Evolutionary conservation across 805 yeast species (phyloP).

Genomic region (Metschnikowia kofuensis): DNA sequence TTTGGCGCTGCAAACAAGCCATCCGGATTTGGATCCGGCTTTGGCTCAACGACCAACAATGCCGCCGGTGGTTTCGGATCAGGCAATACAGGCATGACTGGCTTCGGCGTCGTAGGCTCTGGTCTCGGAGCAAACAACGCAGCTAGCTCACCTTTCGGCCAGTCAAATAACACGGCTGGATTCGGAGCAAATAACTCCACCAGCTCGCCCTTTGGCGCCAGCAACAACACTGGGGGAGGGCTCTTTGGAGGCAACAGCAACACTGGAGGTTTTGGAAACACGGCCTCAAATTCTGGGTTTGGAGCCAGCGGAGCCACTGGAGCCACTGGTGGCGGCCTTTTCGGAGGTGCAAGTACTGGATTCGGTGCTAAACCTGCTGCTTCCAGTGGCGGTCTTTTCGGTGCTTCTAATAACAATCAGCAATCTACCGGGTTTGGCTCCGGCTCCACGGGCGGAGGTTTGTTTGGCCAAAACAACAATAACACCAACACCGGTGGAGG

Average conservation of each 20-base stretch:
- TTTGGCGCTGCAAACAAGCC: slow-evolving; percentile 26
- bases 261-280: slow-evolving; percentile 13
- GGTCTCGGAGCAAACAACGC: slow-evolving; percentile 15
- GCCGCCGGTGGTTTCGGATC: slow-evolving; percentile 22
- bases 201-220: slow-evolving; percentile 15
- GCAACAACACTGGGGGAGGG: slow-evolving; percentile 12
- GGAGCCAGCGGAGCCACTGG: slow-evolving; percentile 12
- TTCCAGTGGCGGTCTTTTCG: slow-evolving; percentile 11
- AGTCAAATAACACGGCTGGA: slow-evolving; percentile 17
- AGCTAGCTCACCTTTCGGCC: slow-evolving; percentile 14
- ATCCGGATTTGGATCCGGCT: slow-evolving; percentile 17
- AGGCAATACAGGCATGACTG: slow-evolving; percentile 24
- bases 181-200: slow-evolving; percentile 32
- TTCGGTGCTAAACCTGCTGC: slow-evolving; percentile 30
- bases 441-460: slow-evolving; percentile 15
- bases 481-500: slow-evolving; percentile 14
- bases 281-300: slow-evolving; percentile 10
- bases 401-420: slow-evolving; percentile 18
- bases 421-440: slow-evolving; percentile 2
- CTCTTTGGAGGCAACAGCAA: slow-evolving; percentile 13
- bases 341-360: slow-evolving; percentile 34
- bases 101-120: slow-evolving; percentile 7
- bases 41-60: slow-evolving; percentile 24
- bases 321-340: slow-evolving; percentile 29
- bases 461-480: slow-evolving; percentile 15